Conservation (phyloP, 495 filamentous ascomycete genomes). For the Penicillium herquei region DNA sequence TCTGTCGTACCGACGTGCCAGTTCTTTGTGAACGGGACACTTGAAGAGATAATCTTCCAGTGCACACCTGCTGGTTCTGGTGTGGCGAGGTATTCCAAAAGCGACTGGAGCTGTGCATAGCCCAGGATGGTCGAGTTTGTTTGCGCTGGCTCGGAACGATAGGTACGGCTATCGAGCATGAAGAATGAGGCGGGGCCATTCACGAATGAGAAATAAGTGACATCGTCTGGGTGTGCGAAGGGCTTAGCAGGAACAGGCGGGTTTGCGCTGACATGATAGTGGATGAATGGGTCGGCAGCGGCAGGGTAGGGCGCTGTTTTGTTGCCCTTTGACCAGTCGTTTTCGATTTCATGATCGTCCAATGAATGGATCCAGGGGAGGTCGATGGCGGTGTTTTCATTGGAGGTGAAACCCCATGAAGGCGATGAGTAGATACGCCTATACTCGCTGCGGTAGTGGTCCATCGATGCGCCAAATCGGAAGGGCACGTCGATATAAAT, state of each 20-base stretch:
- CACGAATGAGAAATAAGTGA: slow-evolving; percentile 81
- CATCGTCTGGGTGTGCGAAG: slow-evolving; percentile 43
- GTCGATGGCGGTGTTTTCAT: slow-evolving; percentile 41
- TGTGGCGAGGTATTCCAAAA: slow-evolving; percentile 70
- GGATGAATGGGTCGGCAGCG: slow-evolving; percentile 80
- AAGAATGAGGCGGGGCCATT: slow-evolving; percentile 93
- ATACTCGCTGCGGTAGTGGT: slow-evolving; percentile 86
- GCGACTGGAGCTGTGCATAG: slow-evolving; percentile 68
- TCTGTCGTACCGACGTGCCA: slow-evolving; percentile 82
- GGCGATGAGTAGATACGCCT: slow-evolving; percentile 91
- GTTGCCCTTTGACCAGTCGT: slow-evolving; percentile 78
- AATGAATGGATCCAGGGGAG: slow-evolving; percentile 95
- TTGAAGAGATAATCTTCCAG: slow-evolving; percentile 90
- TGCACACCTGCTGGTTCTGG: slow-evolving; percentile 72
- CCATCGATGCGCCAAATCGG: slow-evolving; percentile 65
- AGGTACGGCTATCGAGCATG: slow-evolving; percentile 87
- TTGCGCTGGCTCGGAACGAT: slow-evolving; percentile 64
- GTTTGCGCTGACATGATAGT: slow-evolving; percentile 83
- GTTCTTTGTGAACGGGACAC: slow-evolving; percentile 94
- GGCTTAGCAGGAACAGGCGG: slow-evolving; percentile 59
- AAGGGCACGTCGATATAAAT: slow-evolving; percentile 94
- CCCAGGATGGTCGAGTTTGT: slow-evolving; percentile 85
- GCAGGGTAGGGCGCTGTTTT: slow-evolving; percentile 68
- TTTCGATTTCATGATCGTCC: slow-evolving; percentile 94
- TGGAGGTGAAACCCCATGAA: slow-evolving; percentile 67